Evolutionary conservation across 768 basidiomycete genomes (phyloP).

Genomic region (Phallus indusiatus): DNA sequence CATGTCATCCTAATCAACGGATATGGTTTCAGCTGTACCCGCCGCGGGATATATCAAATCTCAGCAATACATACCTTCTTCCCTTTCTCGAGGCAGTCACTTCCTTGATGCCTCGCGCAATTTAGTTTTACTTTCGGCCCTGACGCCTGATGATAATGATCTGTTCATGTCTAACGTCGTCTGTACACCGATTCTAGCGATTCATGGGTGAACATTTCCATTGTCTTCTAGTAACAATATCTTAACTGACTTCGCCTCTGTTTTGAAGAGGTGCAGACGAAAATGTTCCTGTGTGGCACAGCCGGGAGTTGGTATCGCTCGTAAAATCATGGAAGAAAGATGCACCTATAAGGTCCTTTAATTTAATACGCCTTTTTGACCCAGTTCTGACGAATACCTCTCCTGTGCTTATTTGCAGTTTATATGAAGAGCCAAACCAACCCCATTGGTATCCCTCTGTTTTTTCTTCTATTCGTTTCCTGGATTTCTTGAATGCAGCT

Average conservation of each 20-base stretch:
- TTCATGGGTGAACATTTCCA: constrained; percentile 58
- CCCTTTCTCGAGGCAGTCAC: constrained; percentile 62
- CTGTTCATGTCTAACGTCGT: constrained; percentile 72
- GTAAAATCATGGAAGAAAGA: constrained; percentile 48
- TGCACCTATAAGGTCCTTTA: constrained; percentile 42
- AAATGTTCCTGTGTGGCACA: constrained; percentile 85
- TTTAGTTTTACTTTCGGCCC: constrained; percentile 60
- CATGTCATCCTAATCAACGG: too few relatives aligned
- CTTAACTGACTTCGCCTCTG: not conserved
- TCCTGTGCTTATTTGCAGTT: constrained; percentile 27
- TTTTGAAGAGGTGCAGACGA: constrained; percentile 57
- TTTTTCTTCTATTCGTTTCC: constrained; percentile 45
- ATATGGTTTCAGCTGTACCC: constrained; percentile 43
- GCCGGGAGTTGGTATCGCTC: constrained; percentile 52
- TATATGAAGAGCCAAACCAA: constrained; percentile 50
- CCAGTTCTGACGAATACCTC: not conserved
- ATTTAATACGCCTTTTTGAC: not conserved
- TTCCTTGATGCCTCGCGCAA: constrained; percentile 69
- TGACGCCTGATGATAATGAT: constrained; percentile 84
- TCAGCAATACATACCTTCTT: constrained; percentile 72
- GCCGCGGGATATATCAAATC: constrained; percentile 83
- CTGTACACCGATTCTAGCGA: constrained; percentile 56
- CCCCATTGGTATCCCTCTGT: constrained; percentile 65
- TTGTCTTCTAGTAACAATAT: not conserved
- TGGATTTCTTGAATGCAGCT: constrained; percentile 41